Evolutionary conservation across 2,329 filamentous ascomycete genomes (phyloP).

Genomic region (Arthrobotrys sphaeroides): DNA sequence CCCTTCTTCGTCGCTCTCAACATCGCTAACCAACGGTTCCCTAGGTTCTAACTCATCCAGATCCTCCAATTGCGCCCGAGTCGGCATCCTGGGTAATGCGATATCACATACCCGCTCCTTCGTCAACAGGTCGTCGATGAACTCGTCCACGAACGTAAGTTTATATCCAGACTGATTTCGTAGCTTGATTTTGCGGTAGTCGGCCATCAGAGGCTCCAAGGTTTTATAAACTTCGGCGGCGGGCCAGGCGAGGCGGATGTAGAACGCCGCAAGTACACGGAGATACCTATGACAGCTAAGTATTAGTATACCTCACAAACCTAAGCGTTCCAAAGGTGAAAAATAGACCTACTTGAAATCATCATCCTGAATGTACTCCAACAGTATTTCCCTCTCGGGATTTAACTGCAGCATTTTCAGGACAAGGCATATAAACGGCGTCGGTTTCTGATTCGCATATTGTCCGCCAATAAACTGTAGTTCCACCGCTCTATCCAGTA

Average conservation of each 20-base stretch:
- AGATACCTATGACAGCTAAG: no score
- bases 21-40: conserved; percentile 75
- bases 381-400: conserved; percentile 79
- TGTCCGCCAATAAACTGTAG: conserved; percentile 87
- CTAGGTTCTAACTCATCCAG: conserved; percentile 85
- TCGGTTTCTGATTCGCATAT: conserved; percentile 82
- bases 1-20: conserved; percentile 75
- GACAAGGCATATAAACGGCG: conserved; percentile 89
- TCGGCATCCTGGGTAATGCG: conserved; percentile 89
- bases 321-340: neutral
- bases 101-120: conserved; percentile 93
- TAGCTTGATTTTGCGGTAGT: conserved; percentile 82
- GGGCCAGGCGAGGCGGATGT: conserved; percentile 86
- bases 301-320: no score
- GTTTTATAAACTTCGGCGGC: conserved; percentile 80
- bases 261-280: conserved; percentile 87
- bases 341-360: conserved; percentile 71
- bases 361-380: conserved; percentile 80
- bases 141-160: conserved; percentile 86
- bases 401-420: conserved; percentile 93
- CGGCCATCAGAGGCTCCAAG: conserved; percentile 83
- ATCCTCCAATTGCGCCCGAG: conserved; percentile 84
- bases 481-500: conserved; percentile 89
- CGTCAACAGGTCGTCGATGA: conserved; percentile 87
- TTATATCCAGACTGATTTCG: conserved; percentile 77